Base-by-base conservation (phyloP, 2,329 filamentous ascomycete genomes). In the Xylariaceae sp. region DNA sequence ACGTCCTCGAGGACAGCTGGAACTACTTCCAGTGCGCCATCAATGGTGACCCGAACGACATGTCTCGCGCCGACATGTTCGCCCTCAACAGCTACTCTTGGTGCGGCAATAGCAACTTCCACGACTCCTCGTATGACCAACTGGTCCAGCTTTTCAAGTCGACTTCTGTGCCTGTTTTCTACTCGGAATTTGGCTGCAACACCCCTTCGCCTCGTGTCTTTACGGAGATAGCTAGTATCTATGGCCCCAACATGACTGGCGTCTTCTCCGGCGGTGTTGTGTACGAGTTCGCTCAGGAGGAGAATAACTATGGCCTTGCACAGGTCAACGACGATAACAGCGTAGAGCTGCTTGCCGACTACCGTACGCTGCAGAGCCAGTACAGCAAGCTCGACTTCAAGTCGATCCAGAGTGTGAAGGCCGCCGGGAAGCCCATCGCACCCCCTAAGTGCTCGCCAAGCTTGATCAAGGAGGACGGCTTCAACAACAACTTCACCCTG, bases 151-250 rank as follows among this genome's bases (percentile, higher is more conserved):
- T 80, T 59, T 88, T 90, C 68, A 63, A 70, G 51, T 70, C 70
- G 48, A 76, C 74, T 27, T 76, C 80, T 12, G 73, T 88, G 26
- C 85, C 85, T 21, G 71, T 89, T 53, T 90, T 90, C 72, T 89
- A 86, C 70, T 86, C 82, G 48, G 86, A 92, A 58, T 83, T 73
- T 53, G 86, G 86, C 44, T 90, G 86, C 76, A 90, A 88, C 67
- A 68, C 71, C 26, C 76, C 79, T 11, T 59, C 66, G n/a, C 81
- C 83, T 11, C 83, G 86, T 51, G 64, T 79, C 52, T 92, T 88
- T 66, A 82, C 83, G 50, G 86, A 92, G 64, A 81, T 88, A 9
- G 70, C 68, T 39, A 69, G 80, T 46, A 78, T 92, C 50, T 90
- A 90, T 62, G 74, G 83, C 40, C 55, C 70, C 27, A 53, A 86